Percentiles rank a stretch among this genome's conserved stretches.
Evolutionary conservation across 1,284 basidiomycete genomes (phyloP).

Genomic region (Irpex sp.): DNA sequence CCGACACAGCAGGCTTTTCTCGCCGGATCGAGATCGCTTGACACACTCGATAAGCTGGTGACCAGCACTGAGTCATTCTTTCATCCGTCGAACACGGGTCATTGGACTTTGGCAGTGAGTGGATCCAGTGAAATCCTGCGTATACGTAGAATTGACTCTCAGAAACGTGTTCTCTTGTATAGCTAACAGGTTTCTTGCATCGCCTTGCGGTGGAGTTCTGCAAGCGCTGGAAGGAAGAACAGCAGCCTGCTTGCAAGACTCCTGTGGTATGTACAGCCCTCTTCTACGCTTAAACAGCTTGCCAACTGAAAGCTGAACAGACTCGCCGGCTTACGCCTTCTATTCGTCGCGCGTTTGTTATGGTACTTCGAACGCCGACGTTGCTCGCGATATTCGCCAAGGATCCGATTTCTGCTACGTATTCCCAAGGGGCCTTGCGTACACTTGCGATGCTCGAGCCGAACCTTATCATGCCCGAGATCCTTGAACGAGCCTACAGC

Average conservation of each 20-base stretch:
- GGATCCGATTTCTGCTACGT: conserved; percentile 63
- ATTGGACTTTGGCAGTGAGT: conserved; percentile 61
- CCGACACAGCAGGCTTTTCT: conserved; percentile 51
- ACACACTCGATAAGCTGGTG: conserved; percentile 85
- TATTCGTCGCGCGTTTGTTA: conserved; percentile 85
- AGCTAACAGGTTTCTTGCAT: conserved; percentile 78
- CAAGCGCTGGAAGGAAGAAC: conserved; percentile 82
- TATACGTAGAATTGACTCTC: neutral
- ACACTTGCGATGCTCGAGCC: conserved; percentile 83
- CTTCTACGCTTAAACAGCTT: too few species aligned
- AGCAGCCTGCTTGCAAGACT: conserved; percentile 76
- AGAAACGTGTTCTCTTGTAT: neutral
- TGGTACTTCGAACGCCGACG: conserved; percentile 81
- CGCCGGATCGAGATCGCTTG: conserved; percentile 87
- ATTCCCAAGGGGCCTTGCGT: conserved; percentile 70
- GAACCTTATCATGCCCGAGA: conserved; percentile 84
- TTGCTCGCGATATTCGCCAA: conserved; percentile 96
- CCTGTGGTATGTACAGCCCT: conserved; percentile 52
- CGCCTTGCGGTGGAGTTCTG: conserved; percentile 80
- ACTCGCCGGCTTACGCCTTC: conserved; percentile 74
- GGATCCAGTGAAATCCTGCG: conserved; percentile 16
- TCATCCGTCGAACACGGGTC: conserved; percentile 81
- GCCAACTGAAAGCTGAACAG: conserved; percentile 31
- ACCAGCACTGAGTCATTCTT: conserved; percentile 94
- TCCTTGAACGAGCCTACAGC: conserved; percentile 89